These are phyloP conservation scores for Tetradesmus obliquus DNA, from an alignment of 139 green algal genomes.

Conservation along the genomic window DNA sequence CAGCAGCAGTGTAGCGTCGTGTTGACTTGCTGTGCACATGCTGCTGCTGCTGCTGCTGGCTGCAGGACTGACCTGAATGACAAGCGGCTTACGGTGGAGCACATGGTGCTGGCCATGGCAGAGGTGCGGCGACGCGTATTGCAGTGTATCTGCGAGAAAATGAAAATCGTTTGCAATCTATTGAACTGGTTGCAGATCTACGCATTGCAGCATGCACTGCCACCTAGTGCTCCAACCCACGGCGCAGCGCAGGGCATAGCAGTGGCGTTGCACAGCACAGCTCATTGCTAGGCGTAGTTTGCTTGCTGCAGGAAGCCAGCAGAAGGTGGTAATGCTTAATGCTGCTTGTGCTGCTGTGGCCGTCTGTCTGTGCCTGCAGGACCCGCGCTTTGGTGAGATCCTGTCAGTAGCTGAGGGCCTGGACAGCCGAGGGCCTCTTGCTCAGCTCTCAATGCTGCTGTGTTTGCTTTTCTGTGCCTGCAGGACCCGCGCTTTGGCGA, in stretches of 20 bases:
- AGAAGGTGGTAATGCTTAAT: too few species aligned
- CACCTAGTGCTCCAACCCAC: neutral
- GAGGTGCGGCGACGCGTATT: slow-evolving; percentile 66
- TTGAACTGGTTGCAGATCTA: too few species aligned
- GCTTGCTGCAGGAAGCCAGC: too few species aligned
- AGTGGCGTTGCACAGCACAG: too few species aligned
- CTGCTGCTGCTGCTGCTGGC: neutral
- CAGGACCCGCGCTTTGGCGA: slow-evolving; percentile 10
- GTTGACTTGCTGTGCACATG: neutral
- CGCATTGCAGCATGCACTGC: neutral
- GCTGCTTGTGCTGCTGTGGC: too few species aligned
- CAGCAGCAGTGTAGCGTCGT: neutral
- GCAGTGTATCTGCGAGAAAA: neutral
- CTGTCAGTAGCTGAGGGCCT: slow-evolving; percentile 60
- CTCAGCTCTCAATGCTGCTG: neutral
- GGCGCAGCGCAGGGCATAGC: neutral
- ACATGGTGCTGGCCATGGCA: slow-evolving; percentile 90
- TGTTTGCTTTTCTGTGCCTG: neutral
- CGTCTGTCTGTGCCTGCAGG: neutral
- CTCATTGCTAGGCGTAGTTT: too few species aligned
- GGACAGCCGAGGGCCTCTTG: slow-evolving; percentile 21
- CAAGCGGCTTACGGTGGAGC: slow-evolving; percentile 91
- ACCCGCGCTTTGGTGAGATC: slow-evolving; percentile 7
- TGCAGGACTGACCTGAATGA: slow-evolving; percentile 59
- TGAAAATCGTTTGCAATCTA: too few species aligned